Percentiles rank a stretch among this genome's conserved stretches.
These are phyloP conservation scores for Bromus sterilis DNA, from an alignment of 176 grass and related monocot genomes.

Conservation along the genomic window DNA sequence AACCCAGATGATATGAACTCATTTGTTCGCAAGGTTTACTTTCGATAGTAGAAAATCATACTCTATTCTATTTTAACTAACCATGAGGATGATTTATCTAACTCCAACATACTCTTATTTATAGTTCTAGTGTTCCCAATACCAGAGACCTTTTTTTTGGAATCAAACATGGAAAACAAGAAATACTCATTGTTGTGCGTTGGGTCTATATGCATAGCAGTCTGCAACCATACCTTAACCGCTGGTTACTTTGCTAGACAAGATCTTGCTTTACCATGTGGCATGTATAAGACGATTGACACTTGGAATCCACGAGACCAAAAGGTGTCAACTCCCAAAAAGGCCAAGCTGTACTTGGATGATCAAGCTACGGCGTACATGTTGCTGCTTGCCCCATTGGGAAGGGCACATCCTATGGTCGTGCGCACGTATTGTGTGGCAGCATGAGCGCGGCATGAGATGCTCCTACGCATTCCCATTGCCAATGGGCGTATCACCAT, in stretches of 20 bases:
- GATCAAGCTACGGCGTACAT: neutral
- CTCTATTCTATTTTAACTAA: neutral
- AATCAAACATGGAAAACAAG: conserved; percentile 13
- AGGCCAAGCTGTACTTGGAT: neutral
- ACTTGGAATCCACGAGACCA: conserved; percentile 28
- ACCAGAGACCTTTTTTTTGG: neutral
- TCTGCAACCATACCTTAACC: neutral
- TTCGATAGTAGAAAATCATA: neutral
- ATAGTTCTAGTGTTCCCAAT: neutral
- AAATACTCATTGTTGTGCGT: neutral
- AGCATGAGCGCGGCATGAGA: conserved; percentile 1
- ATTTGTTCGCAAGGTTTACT: neutral
- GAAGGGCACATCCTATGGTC: conserved; percentile 1
- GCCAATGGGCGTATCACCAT: too few species aligned
- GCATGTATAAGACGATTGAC: conserved; percentile 17
- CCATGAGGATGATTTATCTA: neutral
- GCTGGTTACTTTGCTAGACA: neutral
- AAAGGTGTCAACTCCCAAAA: neutral
- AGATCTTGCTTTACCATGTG: neutral
- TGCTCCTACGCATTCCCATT: neutral
- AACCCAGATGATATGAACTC: neutral
- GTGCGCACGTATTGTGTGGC: neutral
- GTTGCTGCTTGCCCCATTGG: neutral
- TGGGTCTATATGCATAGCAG: neutral
- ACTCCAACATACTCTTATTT: neutral